Percentiles rank a stretch among this genome's conserved stretches.
phyloP scores from a whole-genome alignment of 2,329 filamentous ascomycete genomes.

The Simplicillium sp. region DNA sequence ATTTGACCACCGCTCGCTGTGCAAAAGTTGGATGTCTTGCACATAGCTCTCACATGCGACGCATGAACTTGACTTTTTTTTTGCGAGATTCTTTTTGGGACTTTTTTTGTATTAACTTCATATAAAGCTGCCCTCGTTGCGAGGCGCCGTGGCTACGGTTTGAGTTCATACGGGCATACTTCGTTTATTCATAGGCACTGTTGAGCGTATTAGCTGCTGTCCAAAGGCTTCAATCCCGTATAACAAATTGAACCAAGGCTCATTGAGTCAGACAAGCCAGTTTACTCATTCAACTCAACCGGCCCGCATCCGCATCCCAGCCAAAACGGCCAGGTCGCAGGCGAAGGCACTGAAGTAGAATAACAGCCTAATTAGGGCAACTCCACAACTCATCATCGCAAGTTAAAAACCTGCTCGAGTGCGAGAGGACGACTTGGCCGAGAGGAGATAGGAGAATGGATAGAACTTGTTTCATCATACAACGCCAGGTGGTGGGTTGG shows the following conservation, averaged over 20 bases:
- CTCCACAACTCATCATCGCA: conserved; percentile 69
- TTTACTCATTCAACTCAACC: conserved; percentile 59
- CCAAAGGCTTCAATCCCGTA: background rate
- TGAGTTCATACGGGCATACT: too few species aligned
- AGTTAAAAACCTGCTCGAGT: conserved; percentile 41
- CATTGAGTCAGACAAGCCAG: conserved; percentile 47
- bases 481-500: conserved; percentile 1
- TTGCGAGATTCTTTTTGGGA: too few species aligned
- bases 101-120: too few species aligned
- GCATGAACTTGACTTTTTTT: too few species aligned
- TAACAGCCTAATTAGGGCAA: conserved; percentile 40
- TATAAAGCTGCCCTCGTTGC: too few species aligned
- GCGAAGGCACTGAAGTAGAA: conserved; percentile 48
- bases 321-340: conserved; percentile 47
- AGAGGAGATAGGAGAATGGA: conserved; percentile 65
- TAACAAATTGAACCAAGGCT: conserved; percentile 17
- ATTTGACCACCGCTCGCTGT: too few species aligned
- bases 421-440: conserved; percentile 64
- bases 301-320: conserved; percentile 32
- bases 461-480: conserved; percentile 48
- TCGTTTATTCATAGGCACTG: background rate
- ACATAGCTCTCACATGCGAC: too few species aligned
- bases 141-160: too few species aligned
- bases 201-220: background rate
- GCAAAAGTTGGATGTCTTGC: too few species aligned